Conservation (phyloP, 2,329 filamentous ascomycete species). For the Alternaria novae-zelandiae region DNA sequence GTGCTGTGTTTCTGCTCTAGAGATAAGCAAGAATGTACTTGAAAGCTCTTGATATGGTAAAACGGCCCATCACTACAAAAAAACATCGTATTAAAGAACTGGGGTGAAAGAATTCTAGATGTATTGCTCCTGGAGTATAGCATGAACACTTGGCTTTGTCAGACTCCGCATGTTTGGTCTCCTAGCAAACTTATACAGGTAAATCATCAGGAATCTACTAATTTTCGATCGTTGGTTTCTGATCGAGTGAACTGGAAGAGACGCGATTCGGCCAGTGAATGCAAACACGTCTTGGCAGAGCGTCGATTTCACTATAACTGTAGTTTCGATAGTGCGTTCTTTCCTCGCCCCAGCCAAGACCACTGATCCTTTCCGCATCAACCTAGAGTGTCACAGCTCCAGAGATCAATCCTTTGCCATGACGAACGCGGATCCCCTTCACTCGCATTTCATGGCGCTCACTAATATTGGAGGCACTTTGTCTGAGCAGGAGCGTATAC, state of each 20-base stretch:
- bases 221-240: neutral
- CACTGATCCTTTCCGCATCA: neutral
- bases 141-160: neutral
- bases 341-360: neutral
- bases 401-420: neutral
- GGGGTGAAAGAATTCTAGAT: neutral
- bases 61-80: neutral
- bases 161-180: neutral
- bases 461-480: neutral
- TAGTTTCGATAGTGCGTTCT: neutral
- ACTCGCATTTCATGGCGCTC: neutral
- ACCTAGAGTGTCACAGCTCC: neutral
- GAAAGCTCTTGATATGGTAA: neutral
- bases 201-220: neutral
- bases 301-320: neutral
- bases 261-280: neutral
- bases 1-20: neutral
- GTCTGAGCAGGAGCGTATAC: neutral
- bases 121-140: neutral
- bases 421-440: neutral
- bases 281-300: neutral
- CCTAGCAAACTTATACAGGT: neutral
- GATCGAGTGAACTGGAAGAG: neutral
- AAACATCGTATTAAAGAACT: neutral
- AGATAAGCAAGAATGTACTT: neutral